These are phyloP conservation scores for Suillus spraguei DNA, from an alignment of 768 basidiomycete species.

Conservation along the genomic window DNA sequence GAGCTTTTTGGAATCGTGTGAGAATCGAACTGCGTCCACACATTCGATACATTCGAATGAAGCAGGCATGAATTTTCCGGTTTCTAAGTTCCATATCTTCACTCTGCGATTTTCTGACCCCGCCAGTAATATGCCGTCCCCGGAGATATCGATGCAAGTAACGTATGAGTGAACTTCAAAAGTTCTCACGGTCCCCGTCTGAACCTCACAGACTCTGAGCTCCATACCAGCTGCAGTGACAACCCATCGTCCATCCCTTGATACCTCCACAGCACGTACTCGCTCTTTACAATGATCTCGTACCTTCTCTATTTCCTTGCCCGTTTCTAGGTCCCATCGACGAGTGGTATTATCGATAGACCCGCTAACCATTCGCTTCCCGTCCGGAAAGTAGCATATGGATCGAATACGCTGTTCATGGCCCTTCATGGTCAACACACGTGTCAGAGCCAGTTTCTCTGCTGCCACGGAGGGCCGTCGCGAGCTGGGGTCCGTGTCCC, in stretches of 20 bases:
- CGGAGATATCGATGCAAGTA: conserved; percentile 7
- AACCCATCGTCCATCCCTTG: neutral
- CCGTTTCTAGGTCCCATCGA: neutral
- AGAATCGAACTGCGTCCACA: neutral
- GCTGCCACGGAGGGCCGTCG: no score
- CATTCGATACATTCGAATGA: neutral
- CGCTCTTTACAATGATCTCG: neutral
- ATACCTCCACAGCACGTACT: neutral
- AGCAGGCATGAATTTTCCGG: neutral
- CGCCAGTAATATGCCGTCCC: conserved; percentile 13
- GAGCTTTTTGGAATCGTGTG: neutral
- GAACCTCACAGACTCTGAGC: neutral
- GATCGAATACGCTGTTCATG: neutral
- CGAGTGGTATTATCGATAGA: neutral
- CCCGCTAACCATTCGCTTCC: neutral
- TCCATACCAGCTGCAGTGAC: neutral
- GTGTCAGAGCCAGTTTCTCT: neutral
- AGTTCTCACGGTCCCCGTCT: neutral
- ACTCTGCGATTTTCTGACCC: neutral
- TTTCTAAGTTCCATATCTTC: neutral
- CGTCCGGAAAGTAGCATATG: neutral
- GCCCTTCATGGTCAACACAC: neutral
- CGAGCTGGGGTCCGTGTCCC: neutral
- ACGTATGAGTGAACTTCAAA: neutral
- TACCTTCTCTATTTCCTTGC: neutral